A percentile compares a stretch with the other conserved stretches of the same genome.
These are phyloP conservation scores for Nadsonia starkeyi-henricii DNA, from an alignment of 1,139 yeast genomes.

Conservation along the genomic window DNA sequence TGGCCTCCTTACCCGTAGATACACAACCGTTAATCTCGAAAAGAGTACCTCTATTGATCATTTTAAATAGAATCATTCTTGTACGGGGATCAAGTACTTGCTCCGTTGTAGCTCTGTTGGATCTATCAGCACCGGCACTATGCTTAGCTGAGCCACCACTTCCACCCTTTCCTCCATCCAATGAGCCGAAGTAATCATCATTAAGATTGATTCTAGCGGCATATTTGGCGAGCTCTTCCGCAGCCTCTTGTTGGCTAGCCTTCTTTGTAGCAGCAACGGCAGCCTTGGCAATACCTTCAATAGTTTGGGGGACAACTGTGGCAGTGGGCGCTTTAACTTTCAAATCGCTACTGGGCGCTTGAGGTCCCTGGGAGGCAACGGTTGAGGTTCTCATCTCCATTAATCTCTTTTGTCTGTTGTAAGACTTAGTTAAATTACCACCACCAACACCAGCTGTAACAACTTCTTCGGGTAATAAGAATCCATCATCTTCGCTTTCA, in stretches of 20 bases:
- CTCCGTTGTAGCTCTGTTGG: slow-evolving; percentile 92
- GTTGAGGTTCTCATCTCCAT: background rate
- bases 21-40: slow-evolving; percentile 86
- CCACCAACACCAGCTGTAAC: background rate
- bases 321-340: background rate
- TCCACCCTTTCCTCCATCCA: slow-evolving; percentile 6
- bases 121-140: slow-evolving; percentile 40
- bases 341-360: background rate
- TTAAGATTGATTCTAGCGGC: slow-evolving; percentile 9
- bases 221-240: slow-evolving; percentile 9
- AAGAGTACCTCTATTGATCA: slow-evolving; percentile 71
- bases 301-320: background rate
- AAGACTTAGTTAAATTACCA: background rate
- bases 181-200: slow-evolving; percentile 8
- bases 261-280: background rate
- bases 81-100: slow-evolving; percentile 95
- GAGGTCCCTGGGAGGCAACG: background rate
- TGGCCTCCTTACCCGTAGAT: slow-evolving; percentile 96
- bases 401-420: background rate
- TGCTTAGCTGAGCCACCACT: background rate
- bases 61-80: slow-evolving; percentile 61
- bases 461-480: background rate
- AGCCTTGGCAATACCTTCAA: background rate
- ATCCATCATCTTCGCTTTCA: background rate
- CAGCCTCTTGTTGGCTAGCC: background rate